Evolutionary conservation across 2,329 filamentous ascomycete genomes (phyloP).

Genomic region (Shiraia bambusicola): DNA sequence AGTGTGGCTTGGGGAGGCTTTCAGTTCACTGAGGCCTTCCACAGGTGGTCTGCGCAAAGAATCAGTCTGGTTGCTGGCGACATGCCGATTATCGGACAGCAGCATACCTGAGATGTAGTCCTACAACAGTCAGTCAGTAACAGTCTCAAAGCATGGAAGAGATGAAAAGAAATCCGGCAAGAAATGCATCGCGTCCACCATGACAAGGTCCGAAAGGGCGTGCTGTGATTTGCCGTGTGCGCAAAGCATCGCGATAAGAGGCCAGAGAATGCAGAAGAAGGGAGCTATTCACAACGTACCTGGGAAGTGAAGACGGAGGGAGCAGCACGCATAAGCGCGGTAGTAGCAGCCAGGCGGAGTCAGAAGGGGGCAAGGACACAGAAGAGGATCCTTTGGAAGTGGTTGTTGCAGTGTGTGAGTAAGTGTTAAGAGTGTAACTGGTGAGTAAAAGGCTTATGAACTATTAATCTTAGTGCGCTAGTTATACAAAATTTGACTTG

Average conservation of each 20-base stretch:
- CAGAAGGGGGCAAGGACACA: slow-evolving; percentile 28
- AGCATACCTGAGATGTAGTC: slow-evolving; percentile 65
- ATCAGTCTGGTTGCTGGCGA: slow-evolving; percentile 28
- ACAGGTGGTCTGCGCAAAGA: slow-evolving; percentile 59
- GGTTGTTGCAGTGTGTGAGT: slow-evolving; percentile 9
- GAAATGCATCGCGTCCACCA: slow-evolving; percentile 8
- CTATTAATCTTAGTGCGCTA: no score
- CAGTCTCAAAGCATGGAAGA: slow-evolving; percentile 14
- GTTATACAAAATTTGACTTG: slow-evolving; percentile 13
- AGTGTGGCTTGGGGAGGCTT: slow-evolving; percentile 29
- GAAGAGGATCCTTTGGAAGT: slow-evolving; percentile 20
- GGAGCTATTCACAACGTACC: slow-evolving; percentile 44
- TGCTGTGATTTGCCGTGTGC: slow-evolving; percentile 33
- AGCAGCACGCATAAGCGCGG: slow-evolving; percentile 53
- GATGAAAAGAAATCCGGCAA: slow-evolving; percentile 5
- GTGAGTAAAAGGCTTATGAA: slow-evolving; percentile 16
- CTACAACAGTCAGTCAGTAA: slow-evolving; percentile 47
- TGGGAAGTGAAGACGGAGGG: slow-evolving; percentile 56
- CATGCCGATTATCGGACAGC: slow-evolving; percentile 15
- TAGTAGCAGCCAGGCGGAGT: slow-evolving; percentile 25
- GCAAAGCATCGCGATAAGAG: slow-evolving; percentile 33
- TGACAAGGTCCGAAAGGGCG: slow-evolving; percentile 9
- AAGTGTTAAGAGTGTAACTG: slow-evolving; percentile 15
- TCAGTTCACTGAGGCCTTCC: slow-evolving; percentile 67
- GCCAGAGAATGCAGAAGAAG: slow-evolving; percentile 5